phyloP scores from a whole-genome alignment of 257 asterid genomes.

The Plantago ovata region DNA sequence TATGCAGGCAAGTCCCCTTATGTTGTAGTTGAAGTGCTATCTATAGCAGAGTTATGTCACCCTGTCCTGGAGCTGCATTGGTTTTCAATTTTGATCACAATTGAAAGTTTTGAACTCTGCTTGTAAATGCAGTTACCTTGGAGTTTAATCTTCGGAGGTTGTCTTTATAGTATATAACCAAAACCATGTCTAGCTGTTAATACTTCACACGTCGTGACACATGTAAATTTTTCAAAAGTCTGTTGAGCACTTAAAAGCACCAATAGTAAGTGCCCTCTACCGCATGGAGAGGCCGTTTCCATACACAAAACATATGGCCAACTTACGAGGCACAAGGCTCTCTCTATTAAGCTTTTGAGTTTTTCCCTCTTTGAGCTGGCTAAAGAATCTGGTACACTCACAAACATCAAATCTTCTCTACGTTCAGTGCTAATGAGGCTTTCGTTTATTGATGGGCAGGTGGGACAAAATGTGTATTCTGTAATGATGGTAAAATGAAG shows the following conservation, averaged over 20 bases:
- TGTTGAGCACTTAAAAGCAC: too few relatives aligned
- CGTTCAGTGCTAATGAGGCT: background rate
- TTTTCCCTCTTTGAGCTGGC: background rate
- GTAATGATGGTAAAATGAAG: conserved; percentile 88
- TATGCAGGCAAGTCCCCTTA: background rate
- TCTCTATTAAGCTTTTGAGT: background rate
- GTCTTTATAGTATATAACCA: too few relatives aligned
- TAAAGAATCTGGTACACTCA: background rate
- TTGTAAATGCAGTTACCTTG: background rate
- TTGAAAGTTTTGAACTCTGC: background rate
- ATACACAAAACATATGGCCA: background rate
- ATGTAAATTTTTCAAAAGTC: too few relatives aligned
- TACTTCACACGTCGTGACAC: too few relatives aligned
- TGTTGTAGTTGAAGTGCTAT: too few relatives aligned
- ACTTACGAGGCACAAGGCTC: background rate
- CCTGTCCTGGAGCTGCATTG: background rate
- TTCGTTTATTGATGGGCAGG: conserved; percentile 39
- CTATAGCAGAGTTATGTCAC: background rate
- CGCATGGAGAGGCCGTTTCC: background rate
- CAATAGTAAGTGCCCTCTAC: too few relatives aligned
- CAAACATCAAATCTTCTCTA: background rate
- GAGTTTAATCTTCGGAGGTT: background rate
- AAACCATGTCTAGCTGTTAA: too few relatives aligned
- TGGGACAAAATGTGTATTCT: conserved; percentile 93
- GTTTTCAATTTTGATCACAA: background rate